Conservation (phyloP, 768 basidiomycete genomes). For the Collybia mongolica region DNA sequence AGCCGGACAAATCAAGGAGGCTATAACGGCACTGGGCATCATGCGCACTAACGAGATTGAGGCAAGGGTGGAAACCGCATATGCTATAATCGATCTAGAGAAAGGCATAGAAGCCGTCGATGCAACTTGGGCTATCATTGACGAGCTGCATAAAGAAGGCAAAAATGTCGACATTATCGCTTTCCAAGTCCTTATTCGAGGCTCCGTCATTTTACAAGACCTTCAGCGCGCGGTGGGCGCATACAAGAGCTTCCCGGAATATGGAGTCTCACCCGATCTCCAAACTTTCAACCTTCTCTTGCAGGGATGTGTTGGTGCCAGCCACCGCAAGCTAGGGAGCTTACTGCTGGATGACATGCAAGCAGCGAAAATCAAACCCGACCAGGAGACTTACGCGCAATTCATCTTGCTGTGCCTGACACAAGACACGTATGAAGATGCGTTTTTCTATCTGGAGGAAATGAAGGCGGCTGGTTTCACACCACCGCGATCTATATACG, state of each 20-base stretch:
- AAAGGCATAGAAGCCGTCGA: conserved; percentile 56
- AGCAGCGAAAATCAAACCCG: conserved; percentile 48
- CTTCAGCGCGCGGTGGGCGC: conserved; percentile 75
- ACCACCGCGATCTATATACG: conserved; percentile 59
- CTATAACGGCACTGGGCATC: conserved; percentile 53
- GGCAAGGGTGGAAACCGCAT: conserved; percentile 50
- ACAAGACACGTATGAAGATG: conserved; percentile 76
- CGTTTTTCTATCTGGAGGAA: conserved; percentile 86
- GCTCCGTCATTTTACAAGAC: conserved; percentile 59
- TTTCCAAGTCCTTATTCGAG: conserved; percentile 68
- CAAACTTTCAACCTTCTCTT: conserved; percentile 72
- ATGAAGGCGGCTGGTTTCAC: conserved; percentile 66
- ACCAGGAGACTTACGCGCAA: conserved; percentile 61
- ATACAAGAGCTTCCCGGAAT: conserved; percentile 62
- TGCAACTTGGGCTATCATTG: conserved; percentile 59
- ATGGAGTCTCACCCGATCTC: conserved; percentile 54
- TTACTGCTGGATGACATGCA: conserved; percentile 68
- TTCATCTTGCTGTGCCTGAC: conserved; percentile 72
- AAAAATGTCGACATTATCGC: conserved; percentile 53
- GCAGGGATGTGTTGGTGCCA: conserved; percentile 55
- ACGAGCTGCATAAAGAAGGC: conserved; percentile 54
- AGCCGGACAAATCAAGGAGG: conserved; percentile 56
- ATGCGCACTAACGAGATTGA: conserved; percentile 56
- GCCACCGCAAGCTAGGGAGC: conserved; percentile 68
- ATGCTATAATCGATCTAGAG: conserved; percentile 48